Conservation (phyloP, 2,329 filamentous ascomycete genomes). For the Scedosporium minutisporum region DNA sequence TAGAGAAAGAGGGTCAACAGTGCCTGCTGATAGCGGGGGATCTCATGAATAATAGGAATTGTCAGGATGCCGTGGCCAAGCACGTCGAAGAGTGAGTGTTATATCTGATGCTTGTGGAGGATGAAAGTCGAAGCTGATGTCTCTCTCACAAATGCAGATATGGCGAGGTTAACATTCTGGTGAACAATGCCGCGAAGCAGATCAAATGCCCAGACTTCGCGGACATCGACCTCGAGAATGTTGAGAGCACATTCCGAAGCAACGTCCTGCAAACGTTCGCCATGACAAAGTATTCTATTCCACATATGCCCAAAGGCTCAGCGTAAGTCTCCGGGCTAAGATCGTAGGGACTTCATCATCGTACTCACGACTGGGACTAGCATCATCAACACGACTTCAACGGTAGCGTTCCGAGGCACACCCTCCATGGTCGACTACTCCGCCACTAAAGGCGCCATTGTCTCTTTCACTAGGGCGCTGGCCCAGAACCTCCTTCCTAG, state of each 20-base stretch:
- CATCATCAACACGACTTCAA: conserved; percentile 48
- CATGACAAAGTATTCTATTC: conserved; percentile 46
- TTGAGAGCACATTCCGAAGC: conserved; percentile 46
- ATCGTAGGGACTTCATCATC: background rate
- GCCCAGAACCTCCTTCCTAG: conserved; percentile 42
- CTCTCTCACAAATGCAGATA: background rate
- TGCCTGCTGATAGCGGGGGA: conserved; percentile 57
- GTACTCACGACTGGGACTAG: conserved; percentile 14
- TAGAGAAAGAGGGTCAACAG: conserved; percentile 57
- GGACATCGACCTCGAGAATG: conserved; percentile 43
- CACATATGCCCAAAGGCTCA: conserved; percentile 41
- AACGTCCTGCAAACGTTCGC: conserved; percentile 51
- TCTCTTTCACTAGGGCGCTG: conserved; percentile 43
- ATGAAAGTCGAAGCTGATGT: background rate
- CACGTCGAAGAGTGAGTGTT: conserved; percentile 36
- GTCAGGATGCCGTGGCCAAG: conserved; percentile 56
- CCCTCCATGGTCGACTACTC: conserved; percentile 42
- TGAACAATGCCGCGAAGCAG: conserved; percentile 52
- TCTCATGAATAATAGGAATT: conserved; percentile 55
- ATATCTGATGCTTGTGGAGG: background rate
- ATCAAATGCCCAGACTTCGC: conserved; percentile 40
- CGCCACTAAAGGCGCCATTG: conserved; percentile 48
- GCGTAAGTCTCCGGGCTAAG: conserved; percentile 22
- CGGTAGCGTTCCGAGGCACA: conserved; percentile 44
- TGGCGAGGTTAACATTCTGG: conserved; percentile 37